Evolutionary conservation across 352 stramenopile genomes (phyloP).

Genomic region (Globisporangium solare): DNA sequence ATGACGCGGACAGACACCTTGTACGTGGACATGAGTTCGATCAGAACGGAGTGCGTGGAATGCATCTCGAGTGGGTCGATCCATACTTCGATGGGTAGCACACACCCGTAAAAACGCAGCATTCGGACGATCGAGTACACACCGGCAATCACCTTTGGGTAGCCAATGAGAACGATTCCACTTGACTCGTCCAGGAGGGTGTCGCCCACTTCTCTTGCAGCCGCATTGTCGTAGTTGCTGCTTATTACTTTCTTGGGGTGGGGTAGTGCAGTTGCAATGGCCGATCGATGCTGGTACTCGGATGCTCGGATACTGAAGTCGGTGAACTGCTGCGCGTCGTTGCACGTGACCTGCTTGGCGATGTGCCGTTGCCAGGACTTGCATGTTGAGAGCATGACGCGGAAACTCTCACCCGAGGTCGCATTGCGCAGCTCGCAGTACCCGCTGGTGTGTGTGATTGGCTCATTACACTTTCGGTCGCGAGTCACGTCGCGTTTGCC

Average conservation of each 20-base stretch:
- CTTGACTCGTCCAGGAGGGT: background rate
- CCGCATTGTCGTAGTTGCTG: too few relatives aligned
- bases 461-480: constrained; percentile 42
- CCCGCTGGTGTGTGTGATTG: constrained; percentile 41
- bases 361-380: constrained; percentile 62
- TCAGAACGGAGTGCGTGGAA: constrained; percentile 46
- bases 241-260: too few relatives aligned
- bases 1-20: constrained; percentile 56
- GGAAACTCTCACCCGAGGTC: constrained; percentile 43
- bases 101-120: constrained; percentile 40
- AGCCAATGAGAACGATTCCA: constrained; percentile 61
- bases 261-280: too few relatives aligned
- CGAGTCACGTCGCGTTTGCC: constrained; percentile 31
- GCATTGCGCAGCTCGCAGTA: constrained; percentile 73
- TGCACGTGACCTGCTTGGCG: constrained; percentile 49
- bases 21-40: constrained; percentile 49
- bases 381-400: constrained; percentile 71
- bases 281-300: constrained; percentile 30
- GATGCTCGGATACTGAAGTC: constrained; percentile 62
- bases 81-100: constrained; percentile 51
- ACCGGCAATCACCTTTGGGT: constrained; percentile 59
- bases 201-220: background rate
- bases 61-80: constrained; percentile 51
- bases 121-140: constrained; percentile 68
- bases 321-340: constrained; percentile 55